A percentile compares a stretch with the other conserved stretches of the same genome.
Evolutionary conservation across 2,329 filamentous ascomycete species (phyloP).

Genomic region (Escovopsis weberi): DNA sequence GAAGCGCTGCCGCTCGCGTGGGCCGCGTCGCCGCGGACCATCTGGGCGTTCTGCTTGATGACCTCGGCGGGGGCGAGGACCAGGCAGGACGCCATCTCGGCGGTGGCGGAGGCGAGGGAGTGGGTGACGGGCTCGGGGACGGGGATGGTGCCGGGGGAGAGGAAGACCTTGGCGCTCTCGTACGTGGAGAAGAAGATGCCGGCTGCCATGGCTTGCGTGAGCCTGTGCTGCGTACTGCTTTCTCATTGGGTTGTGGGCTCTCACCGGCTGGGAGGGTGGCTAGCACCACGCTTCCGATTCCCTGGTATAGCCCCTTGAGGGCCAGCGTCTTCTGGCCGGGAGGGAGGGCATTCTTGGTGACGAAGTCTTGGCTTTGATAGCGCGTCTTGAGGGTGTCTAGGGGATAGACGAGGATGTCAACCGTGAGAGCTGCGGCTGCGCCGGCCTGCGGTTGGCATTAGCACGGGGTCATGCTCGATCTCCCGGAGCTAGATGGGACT

Average conservation of each 20-base stretch:
- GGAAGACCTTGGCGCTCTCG: slow-evolving; percentile 54
- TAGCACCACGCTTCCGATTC: slow-evolving; percentile 69
- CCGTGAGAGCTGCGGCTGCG: slow-evolving; percentile 69
- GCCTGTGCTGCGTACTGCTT: too few relatives aligned
- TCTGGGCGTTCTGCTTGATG: slow-evolving; percentile 87
- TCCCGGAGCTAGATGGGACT: neutral
- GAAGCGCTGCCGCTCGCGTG: slow-evolving; percentile 12
- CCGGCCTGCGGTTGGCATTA: slow-evolving; percentile 45
- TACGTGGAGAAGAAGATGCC: slow-evolving; percentile 87
- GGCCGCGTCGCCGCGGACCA: slow-evolving; percentile 34
- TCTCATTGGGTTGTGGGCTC: slow-evolving; percentile 5
- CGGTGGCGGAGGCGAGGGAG: slow-evolving; percentile 56
- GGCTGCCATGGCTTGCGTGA: slow-evolving; percentile 28
- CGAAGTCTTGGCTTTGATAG: slow-evolving; percentile 64
- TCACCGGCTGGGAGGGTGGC: slow-evolving; percentile 77
- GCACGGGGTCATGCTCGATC: neutral
- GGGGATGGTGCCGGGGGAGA: slow-evolving; percentile 33
- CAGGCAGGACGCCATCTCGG: slow-evolving; percentile 72
- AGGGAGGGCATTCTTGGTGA: slow-evolving; percentile 45
- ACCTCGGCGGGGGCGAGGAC: slow-evolving; percentile 83
- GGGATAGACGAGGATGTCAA: slow-evolving; percentile 76
- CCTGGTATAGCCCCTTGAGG: slow-evolving; percentile 71
- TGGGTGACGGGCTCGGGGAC: slow-evolving; percentile 58
- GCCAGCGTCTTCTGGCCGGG: slow-evolving; percentile 37
- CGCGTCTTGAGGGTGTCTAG: slow-evolving; percentile 84